A percentile compares a stretch with the other conserved stretches of the same genome.
Evolutionary conservation across 164 flowering plant genomes (phyloP).

Genomic region (Stephania cephalantha): DNA sequence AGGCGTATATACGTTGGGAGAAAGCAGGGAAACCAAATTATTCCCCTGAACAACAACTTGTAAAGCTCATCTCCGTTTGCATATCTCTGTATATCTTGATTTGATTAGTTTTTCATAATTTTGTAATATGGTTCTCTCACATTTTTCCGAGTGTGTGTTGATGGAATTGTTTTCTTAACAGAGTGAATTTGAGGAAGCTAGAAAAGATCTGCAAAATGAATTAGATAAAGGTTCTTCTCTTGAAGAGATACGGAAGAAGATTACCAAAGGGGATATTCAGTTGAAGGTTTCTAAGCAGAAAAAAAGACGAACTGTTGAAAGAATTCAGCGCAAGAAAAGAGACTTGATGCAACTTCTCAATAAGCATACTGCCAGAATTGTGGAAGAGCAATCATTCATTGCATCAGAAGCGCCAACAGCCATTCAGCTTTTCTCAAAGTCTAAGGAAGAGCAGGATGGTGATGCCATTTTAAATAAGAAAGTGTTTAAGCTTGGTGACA

Average conservation of each 20-base stretch:
- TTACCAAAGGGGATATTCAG: slow-evolving; percentile 50
- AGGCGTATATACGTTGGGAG: slow-evolving; percentile 80
- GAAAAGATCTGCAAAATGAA: slow-evolving; percentile 58
- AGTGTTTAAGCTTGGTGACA: slow-evolving; percentile 49
- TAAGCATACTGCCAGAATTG: slow-evolving; percentile 35
- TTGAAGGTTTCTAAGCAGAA: slow-evolving; percentile 46
- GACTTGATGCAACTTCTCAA: slow-evolving; percentile 58
- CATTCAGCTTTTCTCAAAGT: slow-evolving; percentile 52
- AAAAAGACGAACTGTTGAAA: slow-evolving; percentile 35
- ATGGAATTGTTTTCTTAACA: slow-evolving; percentile 21
- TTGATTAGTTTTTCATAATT: not conserved
- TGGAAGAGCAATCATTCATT: slow-evolving; percentile 20
- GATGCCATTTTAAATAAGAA: slow-evolving; percentile 43
- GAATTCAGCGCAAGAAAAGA: slow-evolving; percentile 82
- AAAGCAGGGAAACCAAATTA: slow-evolving; percentile 81
- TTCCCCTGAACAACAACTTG: slow-evolving; percentile 61
- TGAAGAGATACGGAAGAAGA: slow-evolving; percentile 55
- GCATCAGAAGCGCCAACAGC: slow-evolving; percentile 42
- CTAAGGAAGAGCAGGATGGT: slow-evolving; percentile 51
- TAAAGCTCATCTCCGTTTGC: slow-evolving; percentile 22
- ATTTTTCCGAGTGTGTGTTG: slow-evolving; percentile 1
- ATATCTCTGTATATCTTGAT: not conserved
- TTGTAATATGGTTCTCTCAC: not conserved
- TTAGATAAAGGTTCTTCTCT: slow-evolving; percentile 59
- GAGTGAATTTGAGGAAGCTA: slow-evolving; percentile 77